Base-by-base conservation (phyloP, 1,284 basidiomycete genomes). In the Uromyces viciae-fabae region DNA sequence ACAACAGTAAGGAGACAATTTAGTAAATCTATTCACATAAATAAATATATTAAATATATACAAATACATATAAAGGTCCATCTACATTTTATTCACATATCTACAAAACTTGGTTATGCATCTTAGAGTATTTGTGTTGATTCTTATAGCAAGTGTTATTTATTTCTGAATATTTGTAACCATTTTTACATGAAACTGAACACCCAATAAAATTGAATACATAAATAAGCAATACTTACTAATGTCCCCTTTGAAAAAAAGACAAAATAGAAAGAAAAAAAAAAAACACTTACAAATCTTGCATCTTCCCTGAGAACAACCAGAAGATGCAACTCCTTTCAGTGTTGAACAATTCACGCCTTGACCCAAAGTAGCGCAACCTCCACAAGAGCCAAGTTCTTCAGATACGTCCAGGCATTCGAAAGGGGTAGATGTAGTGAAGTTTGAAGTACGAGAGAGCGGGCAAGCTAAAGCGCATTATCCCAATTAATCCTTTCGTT, bases 311-410 rank as follows among this genome's bases (percentile, higher is more conserved):
- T 60, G 54, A 15, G 56, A 42, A n/a, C 73, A 75, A 28, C 73
- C 56, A 22, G 73, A 5, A 19, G 73, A 75, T 1, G 52, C 40
- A 28, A 46, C 73, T 5, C 73, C 73, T 25, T 43, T 60, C 3
- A 75, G 1, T 3, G 52, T 43, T 1, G 73, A 42, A 25, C 73
- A 75, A 31, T 75, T 56, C 9, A 75, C 15, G 11, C 73, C 73
- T 56, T 75, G 2, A 33, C 73, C 73, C 8, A 38, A 25, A 1
- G 73, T 58, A 11, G 36, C 17, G 28, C 73, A 75, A n/a, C 73
- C 73, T 3, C 73, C 73, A 43, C 73, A 75, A 3, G 73, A 75
- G 14, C 22, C 60, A 4, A 46, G 36, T 46, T 75, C 73, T 62
- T 75, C 38, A 17, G 31, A 33, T 9, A 75, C 56, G 42, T 75